phyloP scores from a whole-genome alignment of 2,329 filamentous ascomycete genomes.

The Pseudogymnoascus sp. region DNA sequence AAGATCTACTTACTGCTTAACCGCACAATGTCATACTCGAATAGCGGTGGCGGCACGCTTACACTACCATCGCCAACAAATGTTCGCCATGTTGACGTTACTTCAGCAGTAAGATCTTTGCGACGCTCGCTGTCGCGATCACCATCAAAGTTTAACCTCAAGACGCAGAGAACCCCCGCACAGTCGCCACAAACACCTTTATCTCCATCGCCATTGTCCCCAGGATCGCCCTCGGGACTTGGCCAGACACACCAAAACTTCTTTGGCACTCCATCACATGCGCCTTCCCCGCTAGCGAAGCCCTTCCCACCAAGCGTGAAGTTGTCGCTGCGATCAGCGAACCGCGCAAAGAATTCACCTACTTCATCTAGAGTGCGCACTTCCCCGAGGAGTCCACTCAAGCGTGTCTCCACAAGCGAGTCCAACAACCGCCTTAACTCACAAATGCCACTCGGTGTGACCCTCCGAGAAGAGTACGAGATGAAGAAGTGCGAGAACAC shows the following conservation, averaged over 20 bases:
- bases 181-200: slow-evolving; percentile 48
- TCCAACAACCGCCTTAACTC: slow-evolving; percentile 34
- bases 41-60: slow-evolving; percentile 64
- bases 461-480: slow-evolving; percentile 4
- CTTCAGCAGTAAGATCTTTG: slow-evolving; percentile 73
- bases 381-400: slow-evolving; percentile 74
- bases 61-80: slow-evolving; percentile 83
- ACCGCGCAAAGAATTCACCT: slow-evolving; percentile 51
- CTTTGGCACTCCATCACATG: slow-evolving; percentile 30
- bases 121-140: slow-evolving; percentile 85
- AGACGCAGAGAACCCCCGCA: slow-evolving; percentile 34
- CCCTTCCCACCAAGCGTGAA: slow-evolving; percentile 61
- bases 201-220: slow-evolving; percentile 50
- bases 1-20: not conserved
- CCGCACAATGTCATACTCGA: slow-evolving; percentile 46
- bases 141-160: slow-evolving; percentile 79
- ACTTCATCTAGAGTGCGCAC: slow-evolving; percentile 56
- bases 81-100: slow-evolving; percentile 73
- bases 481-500: slow-evolving; percentile 9
- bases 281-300: slow-evolving; percentile 50
- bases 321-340: slow-evolving; percentile 57
- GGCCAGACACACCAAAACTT: slow-evolving; percentile 13
- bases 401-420: slow-evolving; percentile 59
- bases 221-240: slow-evolving; percentile 41
- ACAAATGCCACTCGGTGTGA: not conserved